Conservation (phyloP, 2,329 filamentous ascomycete species). For the Pestalotiopsis sp. region DNA sequence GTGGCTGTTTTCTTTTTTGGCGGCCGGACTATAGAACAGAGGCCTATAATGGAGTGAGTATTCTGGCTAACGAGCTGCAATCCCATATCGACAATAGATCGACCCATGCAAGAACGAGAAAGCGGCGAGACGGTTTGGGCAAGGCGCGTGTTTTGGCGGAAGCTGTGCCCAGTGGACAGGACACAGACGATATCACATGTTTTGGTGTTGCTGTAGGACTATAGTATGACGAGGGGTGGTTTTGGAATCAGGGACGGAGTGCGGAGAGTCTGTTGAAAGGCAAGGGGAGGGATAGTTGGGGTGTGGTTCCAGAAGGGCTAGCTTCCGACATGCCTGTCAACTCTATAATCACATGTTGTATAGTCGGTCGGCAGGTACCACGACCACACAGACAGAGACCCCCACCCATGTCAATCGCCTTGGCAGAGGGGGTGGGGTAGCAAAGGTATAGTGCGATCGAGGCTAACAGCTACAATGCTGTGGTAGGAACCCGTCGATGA, state of each 20-base stretch:
- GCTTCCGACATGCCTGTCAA: constrained; percentile 9
- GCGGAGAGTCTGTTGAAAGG: no score
- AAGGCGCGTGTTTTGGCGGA: not conserved
- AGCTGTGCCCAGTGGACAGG: not conserved
- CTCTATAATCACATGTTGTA: constrained; percentile 11
- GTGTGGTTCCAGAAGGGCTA: not conserved
- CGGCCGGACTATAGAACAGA: not conserved
- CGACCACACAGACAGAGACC: not conserved
- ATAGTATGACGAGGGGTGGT: not conserved
- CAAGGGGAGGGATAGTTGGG: no score
- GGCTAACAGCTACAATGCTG: not conserved
- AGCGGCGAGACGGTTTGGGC: not conserved
- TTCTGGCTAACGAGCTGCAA: not conserved
- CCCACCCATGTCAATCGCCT: not conserved
- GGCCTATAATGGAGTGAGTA: not conserved
- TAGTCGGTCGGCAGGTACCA: not conserved
- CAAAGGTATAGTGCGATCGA: not conserved
- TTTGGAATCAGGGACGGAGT: not conserved
- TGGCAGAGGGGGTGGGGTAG: not conserved
- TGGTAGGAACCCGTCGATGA: constrained; percentile 4
- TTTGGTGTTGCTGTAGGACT: not conserved
- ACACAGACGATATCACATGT: not conserved
- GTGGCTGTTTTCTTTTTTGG: not conserved
- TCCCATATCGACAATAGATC: not conserved
- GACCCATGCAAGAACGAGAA: not conserved